Evolutionary conservation across 2,329 filamentous ascomycete genomes (phyloP).

Genomic region (Phialemonium atrogriseum): DNA sequence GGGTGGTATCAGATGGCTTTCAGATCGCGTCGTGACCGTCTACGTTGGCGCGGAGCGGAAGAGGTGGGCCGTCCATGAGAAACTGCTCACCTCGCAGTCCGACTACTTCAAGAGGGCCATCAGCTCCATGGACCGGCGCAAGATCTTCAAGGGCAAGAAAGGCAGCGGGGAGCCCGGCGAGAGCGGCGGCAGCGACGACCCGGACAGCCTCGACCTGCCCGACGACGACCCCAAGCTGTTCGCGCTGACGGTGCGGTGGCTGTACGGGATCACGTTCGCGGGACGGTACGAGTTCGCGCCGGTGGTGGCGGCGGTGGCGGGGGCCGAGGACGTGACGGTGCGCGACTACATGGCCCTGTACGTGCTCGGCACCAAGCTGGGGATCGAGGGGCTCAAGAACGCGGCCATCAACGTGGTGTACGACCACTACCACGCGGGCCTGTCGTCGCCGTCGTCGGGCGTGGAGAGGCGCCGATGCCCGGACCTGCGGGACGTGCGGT

Average conservation of each 20-base stretch:
- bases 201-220: constrained; percentile 6
- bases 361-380: constrained; percentile 13
- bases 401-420: constrained; percentile 15
- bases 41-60: constrained; percentile 10
- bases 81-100: constrained; percentile 12
- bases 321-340: constrained; percentile 6
- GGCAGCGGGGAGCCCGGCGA: background rate
- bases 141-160: no score
- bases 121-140: no score
- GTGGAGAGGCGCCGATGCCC: constrained; percentile 6
- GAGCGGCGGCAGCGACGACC: background rate
- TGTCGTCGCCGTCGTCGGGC: background rate
- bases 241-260: constrained; percentile 13
- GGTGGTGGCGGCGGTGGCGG: constrained; percentile 8
- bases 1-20: constrained; percentile 15
- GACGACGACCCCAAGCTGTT: constrained; percentile 13
- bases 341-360: constrained; percentile 16
- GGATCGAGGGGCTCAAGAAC: constrained; percentile 12
- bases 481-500: constrained; percentile 11
- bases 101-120: constrained; percentile 12
- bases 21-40: constrained; percentile 12
- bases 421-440: constrained; percentile 9
- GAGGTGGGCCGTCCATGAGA: constrained; percentile 13
- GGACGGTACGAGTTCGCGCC: no score
- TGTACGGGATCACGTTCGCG: constrained; percentile 15